phyloP scores from a whole-genome alignment of 2,329 filamentous ascomycete genomes.

The Fusarium sp. region DNA sequence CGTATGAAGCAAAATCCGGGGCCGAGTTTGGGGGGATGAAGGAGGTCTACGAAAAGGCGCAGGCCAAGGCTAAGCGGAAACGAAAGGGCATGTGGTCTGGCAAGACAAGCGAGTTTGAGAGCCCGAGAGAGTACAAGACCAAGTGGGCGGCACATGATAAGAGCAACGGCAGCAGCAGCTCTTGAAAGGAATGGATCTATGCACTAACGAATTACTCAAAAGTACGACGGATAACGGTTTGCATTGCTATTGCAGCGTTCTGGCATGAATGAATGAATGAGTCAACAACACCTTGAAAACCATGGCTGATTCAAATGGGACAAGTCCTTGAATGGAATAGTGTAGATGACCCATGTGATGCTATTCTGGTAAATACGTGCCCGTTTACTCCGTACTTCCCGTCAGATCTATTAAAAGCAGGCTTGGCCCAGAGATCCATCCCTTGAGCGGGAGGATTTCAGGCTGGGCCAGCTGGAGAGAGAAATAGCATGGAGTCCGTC shows the following conservation, averaged over 20 bases:
- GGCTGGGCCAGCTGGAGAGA: not conserved
- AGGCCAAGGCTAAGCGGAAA: constrained; percentile 69
- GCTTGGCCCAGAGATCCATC: constrained; percentile 3
- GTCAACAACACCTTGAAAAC: not conserved
- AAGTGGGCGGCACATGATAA: constrained; percentile 44
- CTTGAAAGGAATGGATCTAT: constrained; percentile 24
- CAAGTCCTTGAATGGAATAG: not conserved
- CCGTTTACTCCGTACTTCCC: not conserved
- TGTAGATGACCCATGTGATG: not conserved
- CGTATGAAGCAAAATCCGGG: constrained; percentile 91
- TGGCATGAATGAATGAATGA: constrained; percentile 5
- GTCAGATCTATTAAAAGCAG: constrained; percentile 3
- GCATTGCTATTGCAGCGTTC: constrained; percentile 9
- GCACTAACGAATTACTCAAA: constrained; percentile 5
- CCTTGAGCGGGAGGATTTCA: not conserved
- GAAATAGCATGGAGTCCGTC: not conserved
- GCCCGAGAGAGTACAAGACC: constrained; percentile 85
- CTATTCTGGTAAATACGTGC: constrained; percentile 12
- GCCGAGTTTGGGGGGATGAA: constrained; percentile 83
- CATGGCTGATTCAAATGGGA: not conserved
- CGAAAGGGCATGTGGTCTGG: constrained; percentile 79
- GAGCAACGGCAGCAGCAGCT: constrained; percentile 7
- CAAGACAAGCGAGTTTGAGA: constrained; percentile 72
- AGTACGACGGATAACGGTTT: not conserved
- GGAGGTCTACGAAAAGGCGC: constrained; percentile 68